These are phyloP conservation scores for Carpinus fangiana DNA, from an alignment of 306 rosid species.

Conservation along the genomic window DNA sequence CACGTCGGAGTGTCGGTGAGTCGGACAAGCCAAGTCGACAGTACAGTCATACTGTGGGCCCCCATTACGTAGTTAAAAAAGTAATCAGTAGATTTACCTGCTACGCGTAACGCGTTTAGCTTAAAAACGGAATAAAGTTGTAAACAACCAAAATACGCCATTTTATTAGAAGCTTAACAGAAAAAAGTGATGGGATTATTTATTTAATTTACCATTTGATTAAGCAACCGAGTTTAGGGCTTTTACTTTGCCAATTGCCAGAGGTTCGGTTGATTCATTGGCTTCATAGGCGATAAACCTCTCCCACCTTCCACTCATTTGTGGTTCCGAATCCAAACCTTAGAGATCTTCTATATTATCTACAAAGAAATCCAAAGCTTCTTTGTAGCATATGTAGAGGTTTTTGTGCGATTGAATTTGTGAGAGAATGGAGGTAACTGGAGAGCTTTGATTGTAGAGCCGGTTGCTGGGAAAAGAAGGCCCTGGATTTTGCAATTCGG, in stretches of 20 bases:
- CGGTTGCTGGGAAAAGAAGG: conserved; percentile 25
- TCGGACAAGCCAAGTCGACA: no score
- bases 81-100: no score
- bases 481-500: conserved; percentile 18
- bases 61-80: no score
- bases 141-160: background rate
- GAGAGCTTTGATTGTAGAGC: conserved; percentile 24
- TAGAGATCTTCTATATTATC: background rate
- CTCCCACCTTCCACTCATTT: background rate
- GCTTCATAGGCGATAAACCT: background rate
- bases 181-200: background rate
- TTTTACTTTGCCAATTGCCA: background rate
- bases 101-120: background rate
- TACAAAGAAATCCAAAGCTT: background rate
- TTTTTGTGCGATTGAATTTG: background rate
- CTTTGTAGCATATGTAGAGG: background rate
- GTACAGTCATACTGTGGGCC: no score
- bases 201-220: background rate
- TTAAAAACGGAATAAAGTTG: background rate
- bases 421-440: conserved; percentile 1
- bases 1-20: background rate
- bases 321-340: background rate
- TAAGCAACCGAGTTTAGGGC: background rate
- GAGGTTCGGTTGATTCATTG: background rate
- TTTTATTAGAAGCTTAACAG: background rate